A percentile compares a stretch with the other conserved stretches of the same genome.
Evolutionary conservation across 2,329 filamentous ascomycete genomes (phyloP).

Genomic region (Nannizzia gypsea): DNA sequence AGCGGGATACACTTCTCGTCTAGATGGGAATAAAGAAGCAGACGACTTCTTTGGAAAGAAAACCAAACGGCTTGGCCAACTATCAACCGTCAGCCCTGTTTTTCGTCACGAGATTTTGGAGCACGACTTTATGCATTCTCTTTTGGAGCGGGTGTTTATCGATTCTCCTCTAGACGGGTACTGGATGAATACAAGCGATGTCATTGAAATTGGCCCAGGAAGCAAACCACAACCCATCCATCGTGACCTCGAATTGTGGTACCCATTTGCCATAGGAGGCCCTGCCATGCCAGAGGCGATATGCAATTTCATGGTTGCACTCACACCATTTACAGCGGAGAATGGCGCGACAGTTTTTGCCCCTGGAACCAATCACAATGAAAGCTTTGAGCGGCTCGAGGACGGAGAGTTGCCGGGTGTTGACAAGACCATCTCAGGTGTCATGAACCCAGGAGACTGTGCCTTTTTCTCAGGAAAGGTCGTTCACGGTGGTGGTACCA

Average conservation of each 20-base stretch:
- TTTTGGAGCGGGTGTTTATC: background rate
- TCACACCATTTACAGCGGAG: background rate
- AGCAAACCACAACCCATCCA: background rate
- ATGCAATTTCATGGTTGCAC: background rate
- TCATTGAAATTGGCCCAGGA: background rate
- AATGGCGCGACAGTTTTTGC: background rate
- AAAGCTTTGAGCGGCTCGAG: background rate
- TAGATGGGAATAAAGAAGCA: background rate
- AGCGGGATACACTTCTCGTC: background rate
- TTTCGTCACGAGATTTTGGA: background rate
- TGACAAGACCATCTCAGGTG: background rate
- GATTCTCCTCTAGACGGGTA: background rate
- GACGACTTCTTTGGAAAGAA: background rate
- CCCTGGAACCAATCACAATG: background rate
- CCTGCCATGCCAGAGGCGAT: background rate
- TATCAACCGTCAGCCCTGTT: background rate
- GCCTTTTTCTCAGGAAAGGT: background rate
- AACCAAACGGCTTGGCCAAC: background rate
- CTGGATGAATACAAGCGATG: background rate
- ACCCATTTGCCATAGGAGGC: background rate
- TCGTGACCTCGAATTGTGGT: background rate
- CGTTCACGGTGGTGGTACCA: background rate
- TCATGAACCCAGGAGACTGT: background rate
- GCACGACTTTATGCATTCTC: background rate
- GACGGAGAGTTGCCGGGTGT: background rate